Evolutionary conservation across 2,329 filamentous ascomycete species (phyloP).

Genomic region (Mariannaea elegans): DNA sequence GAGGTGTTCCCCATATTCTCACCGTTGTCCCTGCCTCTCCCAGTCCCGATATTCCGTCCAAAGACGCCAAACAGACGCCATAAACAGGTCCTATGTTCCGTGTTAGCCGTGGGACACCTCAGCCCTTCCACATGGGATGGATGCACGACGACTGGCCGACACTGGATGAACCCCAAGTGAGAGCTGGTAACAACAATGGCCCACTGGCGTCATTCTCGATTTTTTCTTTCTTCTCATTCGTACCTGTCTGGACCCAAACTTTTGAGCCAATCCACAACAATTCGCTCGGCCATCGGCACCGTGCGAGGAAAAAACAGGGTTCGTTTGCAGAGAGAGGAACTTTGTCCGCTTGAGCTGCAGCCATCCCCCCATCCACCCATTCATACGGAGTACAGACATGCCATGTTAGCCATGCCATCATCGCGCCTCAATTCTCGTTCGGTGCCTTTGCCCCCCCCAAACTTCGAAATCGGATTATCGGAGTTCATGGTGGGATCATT

Average conservation of each 20-base stretch:
- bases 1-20: constrained; percentile 15
- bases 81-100: constrained; percentile 14
- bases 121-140: constrained; percentile 9
- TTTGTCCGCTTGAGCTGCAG: too few species aligned
- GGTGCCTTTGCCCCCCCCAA: constrained; percentile 1
- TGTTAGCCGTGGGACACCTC: constrained; percentile 24
- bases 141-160: background rate
- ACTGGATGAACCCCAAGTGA: background rate
- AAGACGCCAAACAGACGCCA: constrained; percentile 14
- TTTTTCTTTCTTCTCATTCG: constrained; percentile 1
- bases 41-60: constrained; percentile 9
- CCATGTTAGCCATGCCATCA: constrained; percentile 13
- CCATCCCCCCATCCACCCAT: constrained; percentile 3
- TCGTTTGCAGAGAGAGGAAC: background rate
- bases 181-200: too few species aligned
- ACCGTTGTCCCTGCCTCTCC: constrained; percentile 12
- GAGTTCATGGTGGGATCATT: too few species aligned
- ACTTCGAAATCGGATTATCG: constrained; percentile 14
- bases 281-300: constrained; percentile 18
- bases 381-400: background rate
- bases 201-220: background rate
- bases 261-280: constrained; percentile 16
- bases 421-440: constrained; percentile 13
- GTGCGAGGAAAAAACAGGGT: constrained; percentile 12
- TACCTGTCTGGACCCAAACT: constrained; percentile 5